phyloP scores from a whole-genome alignment of 2,329 filamentous ascomycete species.

The Aspergillus phoenicis region DNA sequence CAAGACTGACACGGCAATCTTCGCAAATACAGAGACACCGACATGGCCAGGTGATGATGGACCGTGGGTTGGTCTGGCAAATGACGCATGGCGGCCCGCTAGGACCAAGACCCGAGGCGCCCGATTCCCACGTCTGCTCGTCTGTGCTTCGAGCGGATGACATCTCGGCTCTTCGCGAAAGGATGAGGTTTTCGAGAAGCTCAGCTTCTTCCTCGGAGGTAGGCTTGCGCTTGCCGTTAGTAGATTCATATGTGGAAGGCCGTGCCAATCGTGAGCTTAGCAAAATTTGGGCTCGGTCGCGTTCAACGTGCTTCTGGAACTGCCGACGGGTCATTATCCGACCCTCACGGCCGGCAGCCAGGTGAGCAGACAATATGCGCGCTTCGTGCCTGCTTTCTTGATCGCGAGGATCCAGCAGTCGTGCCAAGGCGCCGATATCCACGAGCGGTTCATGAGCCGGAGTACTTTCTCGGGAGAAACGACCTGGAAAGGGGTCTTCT shows the following conservation, averaged over 20 bases:
- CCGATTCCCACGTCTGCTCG: conserved; percentile 63
- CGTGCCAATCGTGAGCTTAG: conserved; percentile 49
- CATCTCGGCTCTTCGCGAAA: conserved; percentile 52
- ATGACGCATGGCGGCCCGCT: conserved; percentile 86
- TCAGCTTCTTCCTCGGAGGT: conserved; percentile 58
- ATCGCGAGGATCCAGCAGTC: conserved; percentile 77
- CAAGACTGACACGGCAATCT: conserved; percentile 88
- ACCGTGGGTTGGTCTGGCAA: conserved; percentile 82
- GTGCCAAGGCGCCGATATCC: conserved; percentile 69
- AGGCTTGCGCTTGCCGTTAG: conserved; percentile 33
- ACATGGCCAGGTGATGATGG: conserved; percentile 94
- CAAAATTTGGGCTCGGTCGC: conserved; percentile 70
- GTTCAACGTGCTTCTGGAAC: conserved; percentile 68
- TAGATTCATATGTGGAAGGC: conserved; percentile 13
- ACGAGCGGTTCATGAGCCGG: conserved; percentile 65
- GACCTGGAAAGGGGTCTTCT: conserved; percentile 58
- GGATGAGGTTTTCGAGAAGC: conserved; percentile 61
- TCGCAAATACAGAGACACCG: conserved; percentile 93
- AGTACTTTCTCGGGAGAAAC: conserved; percentile 47
- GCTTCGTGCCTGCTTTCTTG: conserved; percentile 80
- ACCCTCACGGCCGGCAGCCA: conserved; percentile 59
- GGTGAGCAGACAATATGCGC: conserved; percentile 75
- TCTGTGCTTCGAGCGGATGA: conserved; percentile 18
- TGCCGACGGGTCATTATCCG: conserved; percentile 79
- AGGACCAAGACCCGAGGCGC: conserved; percentile 72